A percentile compares a stretch with the other conserved stretches of the same genome.
phyloP scores from a whole-genome alignment of 2,329 filamentous ascomycete species.

The Pestalotiopsis sp. region DNA sequence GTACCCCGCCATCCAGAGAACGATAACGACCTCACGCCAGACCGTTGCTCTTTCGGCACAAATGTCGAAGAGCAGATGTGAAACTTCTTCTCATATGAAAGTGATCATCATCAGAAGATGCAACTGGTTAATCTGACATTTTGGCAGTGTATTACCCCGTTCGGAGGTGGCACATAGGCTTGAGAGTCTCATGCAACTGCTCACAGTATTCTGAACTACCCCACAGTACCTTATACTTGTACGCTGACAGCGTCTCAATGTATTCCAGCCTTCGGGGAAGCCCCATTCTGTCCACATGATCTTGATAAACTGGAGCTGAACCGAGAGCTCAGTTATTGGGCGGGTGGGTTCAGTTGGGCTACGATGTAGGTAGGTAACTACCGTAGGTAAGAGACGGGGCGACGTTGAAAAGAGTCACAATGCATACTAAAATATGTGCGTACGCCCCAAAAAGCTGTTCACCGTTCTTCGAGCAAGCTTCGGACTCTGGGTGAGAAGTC shows the following conservation, averaged over 20 bases:
- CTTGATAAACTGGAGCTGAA: not conserved
- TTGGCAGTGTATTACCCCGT: too few species aligned
- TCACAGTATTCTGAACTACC: not conserved
- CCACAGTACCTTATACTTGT: not conserved
- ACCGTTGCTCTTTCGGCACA: too few species aligned
- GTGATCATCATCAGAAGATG: too few species aligned
- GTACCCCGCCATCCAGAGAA: conserved; percentile 9
- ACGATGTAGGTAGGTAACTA: not conserved
- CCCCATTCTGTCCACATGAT: conserved; percentile 2
- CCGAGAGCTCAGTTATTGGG: not conserved
- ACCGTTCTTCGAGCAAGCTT: too few species aligned
- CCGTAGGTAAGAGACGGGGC: not conserved
- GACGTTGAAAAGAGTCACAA: not conserved
- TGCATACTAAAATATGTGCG: not conserved
- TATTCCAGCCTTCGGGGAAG: not conserved
- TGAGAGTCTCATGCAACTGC: too few species aligned
- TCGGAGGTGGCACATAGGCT: too few species aligned
- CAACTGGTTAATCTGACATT: too few species aligned
- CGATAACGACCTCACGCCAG: not conserved
- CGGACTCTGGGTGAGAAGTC: too few species aligned
- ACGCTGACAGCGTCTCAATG: not conserved
- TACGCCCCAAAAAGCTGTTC: not conserved
- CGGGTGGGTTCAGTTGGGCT: not conserved
- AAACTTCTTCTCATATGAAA: too few species aligned
- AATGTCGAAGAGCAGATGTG: too few species aligned